Evolutionary conservation across 2,329 filamentous ascomycete species (phyloP).

Genomic region (Xylariales sp.): DNA sequence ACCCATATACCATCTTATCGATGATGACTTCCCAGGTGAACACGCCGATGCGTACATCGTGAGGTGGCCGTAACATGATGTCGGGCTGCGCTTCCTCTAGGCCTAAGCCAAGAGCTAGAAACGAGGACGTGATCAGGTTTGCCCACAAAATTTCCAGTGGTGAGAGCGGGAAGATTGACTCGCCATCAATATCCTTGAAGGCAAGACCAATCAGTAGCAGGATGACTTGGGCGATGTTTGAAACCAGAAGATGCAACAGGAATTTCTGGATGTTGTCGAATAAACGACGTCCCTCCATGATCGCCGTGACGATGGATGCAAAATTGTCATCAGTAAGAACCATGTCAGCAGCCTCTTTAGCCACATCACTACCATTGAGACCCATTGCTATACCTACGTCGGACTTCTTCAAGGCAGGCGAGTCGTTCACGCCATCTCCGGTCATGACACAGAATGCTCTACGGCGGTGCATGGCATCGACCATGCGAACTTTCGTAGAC

Average conservation of each 20-base stretch:
- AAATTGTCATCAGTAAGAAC: constrained; percentile 87
- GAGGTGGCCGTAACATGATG: constrained; percentile 62
- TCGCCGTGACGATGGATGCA: constrained; percentile 70
- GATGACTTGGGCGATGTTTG: constrained; percentile 66
- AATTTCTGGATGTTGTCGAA: constrained; percentile 74
- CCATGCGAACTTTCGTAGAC: constrained; percentile 69
- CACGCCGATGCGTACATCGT: constrained; percentile 53
- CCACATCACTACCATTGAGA: constrained; percentile 64
- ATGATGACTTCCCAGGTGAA: constrained; percentile 61
- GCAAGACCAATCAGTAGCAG: constrained; percentile 64
- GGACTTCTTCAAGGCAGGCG: constrained; percentile 65
- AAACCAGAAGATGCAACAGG: constrained; percentile 61
- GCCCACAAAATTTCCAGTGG: constrained; percentile 74
- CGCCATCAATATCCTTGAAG: constrained; percentile 56
- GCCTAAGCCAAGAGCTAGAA: constrained; percentile 67
- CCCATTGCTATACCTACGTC: constrained; percentile 77
- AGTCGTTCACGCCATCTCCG: constrained; percentile 72
- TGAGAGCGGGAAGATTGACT: constrained; percentile 66
- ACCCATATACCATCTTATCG: constrained; percentile 63
- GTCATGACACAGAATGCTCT: constrained; percentile 69
- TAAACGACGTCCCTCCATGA: constrained; percentile 64
- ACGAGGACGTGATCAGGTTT: constrained; percentile 68
- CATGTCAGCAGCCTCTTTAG: constrained; percentile 81
- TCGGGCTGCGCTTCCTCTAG: constrained; percentile 66
- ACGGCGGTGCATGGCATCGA: constrained; percentile 66